These are phyloP conservation scores for Cyberlindnera japonica DNA, from an alignment of 805 yeast genomes.

Conservation along the genomic window DNA sequence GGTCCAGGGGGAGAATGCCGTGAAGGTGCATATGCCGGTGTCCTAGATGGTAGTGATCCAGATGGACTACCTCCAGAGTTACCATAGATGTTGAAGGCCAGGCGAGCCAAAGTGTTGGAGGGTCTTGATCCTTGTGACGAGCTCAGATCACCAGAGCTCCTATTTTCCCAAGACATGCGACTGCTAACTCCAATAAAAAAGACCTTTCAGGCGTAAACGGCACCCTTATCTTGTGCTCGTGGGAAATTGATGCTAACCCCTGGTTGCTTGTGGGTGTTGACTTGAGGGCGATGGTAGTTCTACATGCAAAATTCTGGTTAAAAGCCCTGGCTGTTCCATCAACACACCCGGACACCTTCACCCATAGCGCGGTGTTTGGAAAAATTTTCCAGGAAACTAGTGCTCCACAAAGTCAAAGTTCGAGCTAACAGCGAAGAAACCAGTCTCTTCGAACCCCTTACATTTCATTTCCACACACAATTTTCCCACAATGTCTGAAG, in stretches of 20 bases:
- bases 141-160: slow-evolving; percentile 8
- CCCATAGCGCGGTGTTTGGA: not conserved
- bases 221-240: no score
- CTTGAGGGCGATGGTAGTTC: no score
- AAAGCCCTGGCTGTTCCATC: slow-evolving; percentile 4
- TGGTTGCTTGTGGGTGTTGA: no score
- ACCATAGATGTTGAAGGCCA: slow-evolving; percentile 61
- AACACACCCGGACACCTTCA: slow-evolving; percentile 11
- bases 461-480: slow-evolving; percentile 1
- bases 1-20: slow-evolving; percentile 21
- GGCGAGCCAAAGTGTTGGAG: slow-evolving; percentile 40
- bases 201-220: no score
- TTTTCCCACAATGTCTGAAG: slow-evolving; percentile 23
- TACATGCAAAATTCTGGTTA: not conserved
- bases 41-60: slow-evolving; percentile 18
- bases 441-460: slow-evolving; percentile 14
- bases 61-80: slow-evolving; percentile 21
- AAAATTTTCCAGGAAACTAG: slow-evolving; percentile 12
- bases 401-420: slow-evolving; percentile 5
- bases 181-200: no score
- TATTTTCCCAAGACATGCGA: slow-evolving; percentile 9
- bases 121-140: slow-evolving; percentile 22
- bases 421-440: slow-evolving; percentile 12
- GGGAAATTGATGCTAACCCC: no score
- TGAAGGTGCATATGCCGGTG: slow-evolving; percentile 11